Conservation (phyloP, 257 asterid genomes). For the Gynochthodes officinalis region DNA sequence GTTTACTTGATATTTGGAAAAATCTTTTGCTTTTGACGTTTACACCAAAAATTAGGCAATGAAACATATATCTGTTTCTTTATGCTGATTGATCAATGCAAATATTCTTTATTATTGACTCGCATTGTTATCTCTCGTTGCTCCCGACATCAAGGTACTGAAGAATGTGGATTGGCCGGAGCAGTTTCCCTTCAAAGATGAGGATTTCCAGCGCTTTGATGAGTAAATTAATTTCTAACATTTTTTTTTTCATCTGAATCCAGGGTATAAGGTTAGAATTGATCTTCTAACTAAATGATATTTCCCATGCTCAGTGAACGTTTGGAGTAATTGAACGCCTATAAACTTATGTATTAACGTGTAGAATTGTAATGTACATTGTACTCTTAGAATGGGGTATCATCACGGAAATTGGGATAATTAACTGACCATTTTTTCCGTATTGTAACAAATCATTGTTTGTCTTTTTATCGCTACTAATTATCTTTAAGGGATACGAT, state of each 20-base stretch:
- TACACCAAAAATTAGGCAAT: background rate
- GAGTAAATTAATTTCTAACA: conserved; percentile 46
- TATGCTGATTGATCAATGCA: background rate
- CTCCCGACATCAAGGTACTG: conserved; percentile 46
- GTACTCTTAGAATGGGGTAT: background rate
- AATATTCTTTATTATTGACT: background rate
- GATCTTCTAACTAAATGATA: background rate
- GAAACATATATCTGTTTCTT: background rate
- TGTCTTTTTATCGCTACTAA: background rate
- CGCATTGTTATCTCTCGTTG: background rate
- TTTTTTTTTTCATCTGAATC: background rate
- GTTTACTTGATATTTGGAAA: background rate
- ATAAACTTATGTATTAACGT: background rate
- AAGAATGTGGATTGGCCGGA: conserved; percentile 93
- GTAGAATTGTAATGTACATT: background rate
- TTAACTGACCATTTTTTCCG: background rate
- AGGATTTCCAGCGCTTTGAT: conserved; percentile 91
- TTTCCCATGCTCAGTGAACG: background rate
- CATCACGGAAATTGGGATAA: background rate
- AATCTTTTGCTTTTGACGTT: background rate
- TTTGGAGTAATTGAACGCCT: too few species aligned
- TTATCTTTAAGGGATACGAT: background rate
- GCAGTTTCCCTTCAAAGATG: conserved; percentile 88
- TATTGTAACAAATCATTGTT: background rate
- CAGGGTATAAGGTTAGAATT: background rate